These are phyloP conservation scores for Hypoxylon sp. DNA, from an alignment of 2,329 filamentous ascomycete species.

Conservation along the genomic window DNA sequence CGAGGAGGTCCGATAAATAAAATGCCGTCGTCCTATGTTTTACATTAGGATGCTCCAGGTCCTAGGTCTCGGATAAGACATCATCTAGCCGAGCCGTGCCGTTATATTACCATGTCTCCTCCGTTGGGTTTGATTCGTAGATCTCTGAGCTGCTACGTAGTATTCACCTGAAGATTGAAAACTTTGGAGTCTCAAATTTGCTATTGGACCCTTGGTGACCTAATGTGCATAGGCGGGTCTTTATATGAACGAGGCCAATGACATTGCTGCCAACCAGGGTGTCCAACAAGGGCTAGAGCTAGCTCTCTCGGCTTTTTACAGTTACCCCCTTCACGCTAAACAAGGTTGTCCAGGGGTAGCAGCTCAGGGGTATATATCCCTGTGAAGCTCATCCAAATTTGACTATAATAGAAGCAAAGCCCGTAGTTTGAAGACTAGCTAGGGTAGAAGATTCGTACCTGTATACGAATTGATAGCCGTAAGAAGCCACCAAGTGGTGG, in stretches of 20 bases:
- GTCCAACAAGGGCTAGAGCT: not conserved
- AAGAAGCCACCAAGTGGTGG: slow-evolving; percentile 1
- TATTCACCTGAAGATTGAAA: not conserved
- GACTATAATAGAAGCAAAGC: slow-evolving; percentile 3
- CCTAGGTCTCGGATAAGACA: not conserved
- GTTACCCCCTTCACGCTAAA: slow-evolving; percentile 19
- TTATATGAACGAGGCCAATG: slow-evolving; percentile 10
- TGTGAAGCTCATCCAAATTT: slow-evolving; percentile 21
- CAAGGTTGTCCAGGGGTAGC: slow-evolving; percentile 9
- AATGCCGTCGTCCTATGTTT: not conserved
- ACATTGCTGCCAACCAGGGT: not conserved
- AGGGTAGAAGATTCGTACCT: not conserved
- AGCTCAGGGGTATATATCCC: slow-evolving; percentile 14
- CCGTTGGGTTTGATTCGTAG: not conserved
- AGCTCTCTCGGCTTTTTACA: slow-evolving; percentile 24
- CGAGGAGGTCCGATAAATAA: not conserved
- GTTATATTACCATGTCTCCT: slow-evolving; percentile 2
- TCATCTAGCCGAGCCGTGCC: slow-evolving; percentile 1
- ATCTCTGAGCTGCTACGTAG: slow-evolving; percentile 3
- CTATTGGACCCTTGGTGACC: not conserved
- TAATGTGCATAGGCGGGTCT: not conserved
- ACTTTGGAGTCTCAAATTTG: not conserved
- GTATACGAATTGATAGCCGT: not conserved
- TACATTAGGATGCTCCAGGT: not conserved
- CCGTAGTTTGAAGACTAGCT: not conserved